These are phyloP conservation scores for Colletotrichum incanum DNA, from an alignment of 2,329 filamentous ascomycete species.

Conservation along the genomic window DNA sequence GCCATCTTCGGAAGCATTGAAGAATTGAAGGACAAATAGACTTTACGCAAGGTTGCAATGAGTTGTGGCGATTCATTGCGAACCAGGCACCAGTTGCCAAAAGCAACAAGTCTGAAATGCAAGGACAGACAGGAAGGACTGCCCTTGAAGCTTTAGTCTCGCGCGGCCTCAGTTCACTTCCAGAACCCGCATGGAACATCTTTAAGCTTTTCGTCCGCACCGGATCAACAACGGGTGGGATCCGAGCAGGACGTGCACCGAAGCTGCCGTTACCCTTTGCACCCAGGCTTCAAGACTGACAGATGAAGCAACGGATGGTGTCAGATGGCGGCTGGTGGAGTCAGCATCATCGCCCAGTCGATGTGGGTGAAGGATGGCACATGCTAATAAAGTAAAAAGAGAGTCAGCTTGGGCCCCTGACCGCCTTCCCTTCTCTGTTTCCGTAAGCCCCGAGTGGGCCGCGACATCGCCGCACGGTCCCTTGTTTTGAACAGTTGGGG, in stretches of 20 bases:
- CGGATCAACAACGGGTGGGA: not conserved
- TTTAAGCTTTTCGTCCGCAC: conserved; percentile 22
- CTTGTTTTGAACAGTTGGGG: conserved; percentile 22
- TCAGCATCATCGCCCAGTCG: not conserved
- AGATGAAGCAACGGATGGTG: not conserved
- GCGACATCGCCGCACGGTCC: conserved; percentile 29
- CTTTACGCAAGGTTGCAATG: not conserved
- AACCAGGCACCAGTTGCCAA: not conserved
- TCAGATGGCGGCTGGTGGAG: not conserved
- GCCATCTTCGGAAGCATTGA: not conserved
- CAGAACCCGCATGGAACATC: conserved; percentile 15
- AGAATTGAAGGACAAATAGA: not conserved
- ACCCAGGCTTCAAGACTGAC: not conserved
- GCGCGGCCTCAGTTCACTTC: not conserved
- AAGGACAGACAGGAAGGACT: not conserved
- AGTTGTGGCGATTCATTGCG: not conserved
- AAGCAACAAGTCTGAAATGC: no score
- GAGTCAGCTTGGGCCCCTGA: conserved; percentile 1
- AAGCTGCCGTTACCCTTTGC: conserved; percentile 1
- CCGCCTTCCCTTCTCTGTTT: conserved; percentile 4
- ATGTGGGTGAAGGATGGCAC: not conserved
- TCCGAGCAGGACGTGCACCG: conserved; percentile 6
- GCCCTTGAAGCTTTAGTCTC: not conserved
- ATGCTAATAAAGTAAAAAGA: not conserved
- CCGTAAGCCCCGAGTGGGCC: conserved; percentile 29